Evolutionary conservation across 2,329 filamentous ascomycete species (phyloP), one percentile per base, ranked within the genome.

Genomic region (Aspergillus sp.): DNA sequence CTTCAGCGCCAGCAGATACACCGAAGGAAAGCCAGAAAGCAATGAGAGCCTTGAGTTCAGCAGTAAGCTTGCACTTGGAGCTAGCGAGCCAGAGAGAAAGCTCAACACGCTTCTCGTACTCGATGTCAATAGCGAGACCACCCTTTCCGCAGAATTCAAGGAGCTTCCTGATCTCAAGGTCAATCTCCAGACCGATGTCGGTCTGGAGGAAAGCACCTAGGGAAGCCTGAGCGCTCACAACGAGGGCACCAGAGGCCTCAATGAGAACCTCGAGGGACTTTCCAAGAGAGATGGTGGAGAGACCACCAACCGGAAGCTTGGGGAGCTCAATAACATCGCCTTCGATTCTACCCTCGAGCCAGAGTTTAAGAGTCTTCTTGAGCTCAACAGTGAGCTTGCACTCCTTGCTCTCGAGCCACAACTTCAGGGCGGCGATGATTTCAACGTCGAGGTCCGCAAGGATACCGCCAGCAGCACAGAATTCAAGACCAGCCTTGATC

Each of bases 21-120:
- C 62, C 71, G 31, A 77, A 66, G 22, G 75, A 74, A 55, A 78
- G 68, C 76, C 76, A 78, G 65, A 75, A 68, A 34, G 76, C 61
- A 50, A 77, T 65, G 52, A 76, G 64, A 34, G 73, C 70, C 74
- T 77, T 77, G 17, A 77, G 70, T 59, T 77, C 72, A 58, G 68
- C 74, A 49, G 72, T 73, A 22, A 78, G 72, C 22, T 64, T 57
- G 73, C 74, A 76, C 65, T 63, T 62, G 31, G 68, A 67, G 60
- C 71, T 66, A 43, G 71, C 63, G 41, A 78, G 67, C 76, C 75
- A 78, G 31, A 66, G 60, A 53, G 72, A 68, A 34, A 78, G 68
- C 49, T 71, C 59, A 62, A 70, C 67, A 52, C 74, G 74, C 38
- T 69, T 64, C 11, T 75, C 73, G 59, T 68, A 54, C 52, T 66